phyloP scores from a whole-genome alignment of 1,284 basidiomycete species.

The Ustilago shanxiensis region DNA sequence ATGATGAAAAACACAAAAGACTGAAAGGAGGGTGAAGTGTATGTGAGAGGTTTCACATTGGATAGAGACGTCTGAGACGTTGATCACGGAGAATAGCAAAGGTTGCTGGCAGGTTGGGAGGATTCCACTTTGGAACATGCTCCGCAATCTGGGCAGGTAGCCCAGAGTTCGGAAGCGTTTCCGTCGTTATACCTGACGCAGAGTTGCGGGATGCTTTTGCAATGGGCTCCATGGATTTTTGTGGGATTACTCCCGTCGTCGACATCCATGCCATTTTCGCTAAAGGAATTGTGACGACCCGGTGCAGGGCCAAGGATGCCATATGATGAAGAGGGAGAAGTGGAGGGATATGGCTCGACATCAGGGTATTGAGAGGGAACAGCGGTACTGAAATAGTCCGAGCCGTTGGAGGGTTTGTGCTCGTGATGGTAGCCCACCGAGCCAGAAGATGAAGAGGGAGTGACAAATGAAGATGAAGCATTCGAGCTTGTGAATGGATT shows the following conservation, averaged over 20 bases:
- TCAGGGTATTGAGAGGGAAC: slow-evolving; percentile 23
- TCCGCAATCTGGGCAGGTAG: slow-evolving; percentile 56
- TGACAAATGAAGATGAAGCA: slow-evolving; percentile 12
- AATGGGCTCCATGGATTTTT: slow-evolving; percentile 48
- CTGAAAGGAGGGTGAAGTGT: neutral
- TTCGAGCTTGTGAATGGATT: slow-evolving; percentile 23
- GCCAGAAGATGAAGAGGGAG: slow-evolving; percentile 28
- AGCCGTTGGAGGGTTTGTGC: slow-evolving; percentile 24
- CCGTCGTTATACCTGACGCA: slow-evolving; percentile 57
- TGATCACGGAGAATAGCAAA: slow-evolving; percentile 51
- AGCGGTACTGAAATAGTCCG: slow-evolving; percentile 41
- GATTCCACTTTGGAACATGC: slow-evolving; percentile 46
- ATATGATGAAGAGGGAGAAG: slow-evolving; percentile 25
- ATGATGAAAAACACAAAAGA: neutral
- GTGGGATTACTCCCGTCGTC: slow-evolving; percentile 14
- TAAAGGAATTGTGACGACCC: slow-evolving; percentile 11
- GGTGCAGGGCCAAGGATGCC: slow-evolving; percentile 48
- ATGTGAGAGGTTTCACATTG: slow-evolving; percentile 9
- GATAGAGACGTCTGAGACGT: slow-evolving; percentile 19
- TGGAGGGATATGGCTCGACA: slow-evolving; percentile 33
- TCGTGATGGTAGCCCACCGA: slow-evolving; percentile 30
- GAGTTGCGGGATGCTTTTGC: slow-evolving; percentile 62
- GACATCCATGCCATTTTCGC: slow-evolving; percentile 41
- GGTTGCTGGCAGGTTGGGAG: slow-evolving; percentile 19
- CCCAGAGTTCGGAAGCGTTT: slow-evolving; percentile 57